phyloP scores from a whole-genome alignment of 73 alveolate genomes.

The Paramecium sexaurelia region DNA sequence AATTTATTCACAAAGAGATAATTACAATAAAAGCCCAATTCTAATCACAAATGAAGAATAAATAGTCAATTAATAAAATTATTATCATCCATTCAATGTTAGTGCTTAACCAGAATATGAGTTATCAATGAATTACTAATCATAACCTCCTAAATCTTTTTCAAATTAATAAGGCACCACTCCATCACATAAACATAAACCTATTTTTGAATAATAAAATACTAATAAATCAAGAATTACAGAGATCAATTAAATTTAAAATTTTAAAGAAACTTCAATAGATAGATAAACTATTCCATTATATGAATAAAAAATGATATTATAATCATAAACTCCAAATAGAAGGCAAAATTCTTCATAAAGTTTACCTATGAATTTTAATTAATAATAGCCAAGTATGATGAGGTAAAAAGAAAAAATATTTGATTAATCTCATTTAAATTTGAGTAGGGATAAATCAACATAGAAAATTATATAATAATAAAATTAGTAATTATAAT shows the following conservation, averaged over 20 bases:
- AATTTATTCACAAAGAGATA: not conserved
- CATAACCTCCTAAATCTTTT: not conserved
- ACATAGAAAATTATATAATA: not conserved
- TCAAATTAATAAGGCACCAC: not conserved
- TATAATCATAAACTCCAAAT: not conserved
- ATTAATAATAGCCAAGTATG: not conserved
- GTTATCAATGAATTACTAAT: not conserved
- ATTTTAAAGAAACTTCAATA: not conserved
- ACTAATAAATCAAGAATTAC: not conserved
- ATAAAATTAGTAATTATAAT: not conserved
- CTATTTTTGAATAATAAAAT: not conserved
- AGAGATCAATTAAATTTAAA: not conserved
- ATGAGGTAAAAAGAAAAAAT: not conserved
- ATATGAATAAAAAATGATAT: not conserved
- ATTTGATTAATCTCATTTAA: not conserved
- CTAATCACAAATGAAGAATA: not conserved
- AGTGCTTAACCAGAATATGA: not conserved
- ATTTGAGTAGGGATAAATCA: not conserved
- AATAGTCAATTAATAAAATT: not conserved
- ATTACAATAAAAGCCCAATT: not conserved
- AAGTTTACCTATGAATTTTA: not conserved
- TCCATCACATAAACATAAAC: not conserved
- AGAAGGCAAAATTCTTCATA: not conserved
- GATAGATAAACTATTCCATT: not conserved
- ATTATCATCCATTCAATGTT: not conserved